A percentile compares a stretch with the other conserved stretches of the same genome.
These are phyloP conservation scores for Talaromyces pinophilus DNA, from an alignment of 2,329 filamentous ascomycete species.

Conservation along the genomic window DNA sequence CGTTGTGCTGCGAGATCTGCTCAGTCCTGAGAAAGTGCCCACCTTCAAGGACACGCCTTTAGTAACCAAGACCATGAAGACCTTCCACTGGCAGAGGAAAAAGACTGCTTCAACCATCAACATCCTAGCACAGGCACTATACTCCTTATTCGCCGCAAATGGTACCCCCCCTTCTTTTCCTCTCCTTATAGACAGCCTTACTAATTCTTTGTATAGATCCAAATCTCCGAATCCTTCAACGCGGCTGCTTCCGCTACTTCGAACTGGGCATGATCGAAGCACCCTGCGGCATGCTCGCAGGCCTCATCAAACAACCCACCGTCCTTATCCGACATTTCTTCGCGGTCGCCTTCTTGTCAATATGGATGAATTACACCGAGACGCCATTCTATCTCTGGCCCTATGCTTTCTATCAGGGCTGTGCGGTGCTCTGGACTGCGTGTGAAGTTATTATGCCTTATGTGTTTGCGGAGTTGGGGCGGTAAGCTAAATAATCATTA, in stretches of 20 bases:
- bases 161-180: conserved; percentile 38
- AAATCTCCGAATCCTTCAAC: conserved; percentile 76
- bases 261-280: conserved; percentile 71
- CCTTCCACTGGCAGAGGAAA: conserved; percentile 89
- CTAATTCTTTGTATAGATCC: conserved; percentile 48
- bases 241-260: conserved; percentile 93
- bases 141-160: conserved; percentile 85
- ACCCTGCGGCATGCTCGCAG: conserved; percentile 78
- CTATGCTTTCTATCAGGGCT: conserved; percentile 63
- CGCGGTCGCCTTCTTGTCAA: conserved; percentile 81
- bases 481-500: background rate
- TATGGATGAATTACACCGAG: conserved; percentile 67
- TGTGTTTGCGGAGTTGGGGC: conserved; percentile 67
- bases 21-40: conserved; percentile 69
- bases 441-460: conserved; percentile 81
- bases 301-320: conserved; percentile 73
- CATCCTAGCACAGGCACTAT: conserved; percentile 93
- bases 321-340: conserved; percentile 93
- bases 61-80: conserved; percentile 67
- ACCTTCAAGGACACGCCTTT: conserved; percentile 66
- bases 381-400: conserved; percentile 60
- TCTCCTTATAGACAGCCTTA: background rate
- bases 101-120: conserved; percentile 84
- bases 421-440: conserved; percentile 76
- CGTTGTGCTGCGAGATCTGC: conserved; percentile 70